Conservation (phyloP, 2,329 filamentous ascomycete species). For the Trichoderma semiorbis region DNA sequence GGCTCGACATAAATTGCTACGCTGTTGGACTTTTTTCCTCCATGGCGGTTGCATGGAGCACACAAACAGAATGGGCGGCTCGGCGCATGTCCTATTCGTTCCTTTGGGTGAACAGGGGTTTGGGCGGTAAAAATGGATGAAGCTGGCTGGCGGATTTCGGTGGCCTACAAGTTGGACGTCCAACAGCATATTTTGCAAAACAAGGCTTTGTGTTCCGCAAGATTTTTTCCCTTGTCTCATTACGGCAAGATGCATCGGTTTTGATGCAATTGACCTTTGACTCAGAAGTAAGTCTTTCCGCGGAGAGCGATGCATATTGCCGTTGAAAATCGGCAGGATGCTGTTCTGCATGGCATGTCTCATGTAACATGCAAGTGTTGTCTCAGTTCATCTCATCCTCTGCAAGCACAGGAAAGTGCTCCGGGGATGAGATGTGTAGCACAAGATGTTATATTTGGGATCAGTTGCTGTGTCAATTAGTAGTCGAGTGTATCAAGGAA, state of each 20-base stretch:
- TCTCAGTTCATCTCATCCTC: neutral
- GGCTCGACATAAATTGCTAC: neutral
- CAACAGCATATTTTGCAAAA: neutral
- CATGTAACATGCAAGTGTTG: neutral
- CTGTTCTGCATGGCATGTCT: neutral
- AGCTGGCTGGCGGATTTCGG: neutral
- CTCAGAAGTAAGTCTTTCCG: neutral
- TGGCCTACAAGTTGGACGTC: neutral
- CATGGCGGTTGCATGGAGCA: neutral
- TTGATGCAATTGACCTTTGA: neutral
- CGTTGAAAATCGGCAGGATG: neutral
- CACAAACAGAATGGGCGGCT: neutral
- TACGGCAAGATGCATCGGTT: neutral
- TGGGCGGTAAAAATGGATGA: constrained; percentile 2
- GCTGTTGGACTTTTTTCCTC: neutral
- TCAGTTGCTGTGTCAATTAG: neutral
- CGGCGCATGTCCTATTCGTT: constrained; percentile 12
- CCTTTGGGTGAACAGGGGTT: neutral
- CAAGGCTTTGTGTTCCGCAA: neutral
- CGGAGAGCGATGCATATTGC: neutral
- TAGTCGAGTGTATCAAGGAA: neutral
- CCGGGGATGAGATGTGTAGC: neutral
- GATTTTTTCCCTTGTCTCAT: too few species aligned
- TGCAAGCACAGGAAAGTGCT: neutral
- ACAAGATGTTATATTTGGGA: neutral